These are phyloP conservation scores for Corynespora cassiicola DNA, from an alignment of 2,329 filamentous ascomycete species.

Conservation along the genomic window DNA sequence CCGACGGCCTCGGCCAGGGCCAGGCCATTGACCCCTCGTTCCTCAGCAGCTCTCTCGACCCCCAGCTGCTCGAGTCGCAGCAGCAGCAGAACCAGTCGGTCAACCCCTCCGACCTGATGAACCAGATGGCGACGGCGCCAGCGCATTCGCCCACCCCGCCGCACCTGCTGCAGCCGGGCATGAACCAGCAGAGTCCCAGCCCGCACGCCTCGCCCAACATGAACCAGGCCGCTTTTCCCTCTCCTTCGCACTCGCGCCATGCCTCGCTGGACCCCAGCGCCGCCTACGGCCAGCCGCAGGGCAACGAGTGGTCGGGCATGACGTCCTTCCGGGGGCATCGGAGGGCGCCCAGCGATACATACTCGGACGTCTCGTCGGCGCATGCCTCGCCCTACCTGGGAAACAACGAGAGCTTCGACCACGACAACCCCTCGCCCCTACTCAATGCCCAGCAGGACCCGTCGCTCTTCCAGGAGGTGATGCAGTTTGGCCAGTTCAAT, in stretches of 20 bases:
- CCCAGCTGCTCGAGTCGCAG: slow-evolving; percentile 50
- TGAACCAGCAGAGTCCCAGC: slow-evolving; percentile 59
- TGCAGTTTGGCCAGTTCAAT: slow-evolving; percentile 80
- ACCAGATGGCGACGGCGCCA: slow-evolving; percentile 60
- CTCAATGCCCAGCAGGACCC: slow-evolving; percentile 75
- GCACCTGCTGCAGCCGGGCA: slow-evolving; percentile 61
- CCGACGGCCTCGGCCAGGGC: slow-evolving; percentile 59
- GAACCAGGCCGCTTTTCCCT: slow-evolving; percentile 59
- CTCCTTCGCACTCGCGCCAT: slow-evolving; percentile 64
- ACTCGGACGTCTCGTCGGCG: slow-evolving; percentile 86
- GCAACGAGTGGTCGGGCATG: slow-evolving; percentile 66
- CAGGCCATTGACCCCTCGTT: slow-evolving; percentile 69
- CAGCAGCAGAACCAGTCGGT: slow-evolving; percentile 48
- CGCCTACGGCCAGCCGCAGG: slow-evolving; percentile 60
- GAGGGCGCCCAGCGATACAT: slow-evolving; percentile 81
- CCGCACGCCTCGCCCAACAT: slow-evolving; percentile 61
- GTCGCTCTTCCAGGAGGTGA: slow-evolving; percentile 76
- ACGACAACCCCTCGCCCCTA: slow-evolving; percentile 80
- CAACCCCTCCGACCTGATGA: slow-evolving; percentile 54
- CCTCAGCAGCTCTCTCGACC: slow-evolving; percentile 53
- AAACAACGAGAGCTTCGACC: slow-evolving; percentile 80
- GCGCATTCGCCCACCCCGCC: slow-evolving; percentile 61
- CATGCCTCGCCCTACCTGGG: slow-evolving; percentile 83
- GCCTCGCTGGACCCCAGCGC: slow-evolving; percentile 68
- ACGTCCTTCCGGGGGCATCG: slow-evolving; percentile 79